Percentiles rank a stretch among this genome's conserved stretches.
phyloP scores from a whole-genome alignment of 352 stramenopile genomes.

The Blastocystis sp. region DNA sequence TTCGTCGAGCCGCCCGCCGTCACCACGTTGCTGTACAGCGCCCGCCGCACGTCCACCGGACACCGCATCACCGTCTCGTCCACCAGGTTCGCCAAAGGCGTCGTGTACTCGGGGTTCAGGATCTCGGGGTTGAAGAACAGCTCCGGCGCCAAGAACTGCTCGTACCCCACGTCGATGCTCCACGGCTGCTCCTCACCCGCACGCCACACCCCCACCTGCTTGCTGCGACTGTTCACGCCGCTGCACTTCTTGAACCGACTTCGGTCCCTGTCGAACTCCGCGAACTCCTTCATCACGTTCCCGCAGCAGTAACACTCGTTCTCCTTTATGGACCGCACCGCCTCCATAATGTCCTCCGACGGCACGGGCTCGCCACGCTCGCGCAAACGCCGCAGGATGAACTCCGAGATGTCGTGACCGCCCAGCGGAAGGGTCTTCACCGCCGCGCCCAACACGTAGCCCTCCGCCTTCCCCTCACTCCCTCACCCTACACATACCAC shows the following conservation, averaged over 20 bases:
- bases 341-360: constrained; percentile 81
- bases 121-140: constrained; percentile 95
- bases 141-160: constrained; percentile 73
- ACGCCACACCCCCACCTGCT: background rate
- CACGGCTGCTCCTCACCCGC: background rate
- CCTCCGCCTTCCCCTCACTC: constrained; percentile 76
- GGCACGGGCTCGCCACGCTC: constrained; percentile 86
- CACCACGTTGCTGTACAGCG: constrained; percentile 72
- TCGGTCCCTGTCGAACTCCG: constrained; percentile 88
- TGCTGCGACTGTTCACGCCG: constrained; percentile 73
- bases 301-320: constrained; percentile 89
- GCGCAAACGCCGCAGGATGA: constrained; percentile 85
- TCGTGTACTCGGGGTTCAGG: constrained; percentile 87
- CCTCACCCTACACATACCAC: constrained; percentile 73
- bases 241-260: constrained; percentile 86
- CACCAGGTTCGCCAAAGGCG: constrained; percentile 86
- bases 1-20: constrained; percentile 85
- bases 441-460: constrained; percentile 89
- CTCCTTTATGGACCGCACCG: constrained; percentile 87
- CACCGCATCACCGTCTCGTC: constrained; percentile 90
- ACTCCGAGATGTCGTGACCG: constrained; percentile 88
- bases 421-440: constrained; percentile 90
- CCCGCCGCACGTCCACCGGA: constrained; percentile 87
- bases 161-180: no score
- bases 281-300: constrained; percentile 89